Evolutionary conservation across 352 stramenopile genomes (phyloP).

Genomic region (Elongisporangium prolatum): DNA sequence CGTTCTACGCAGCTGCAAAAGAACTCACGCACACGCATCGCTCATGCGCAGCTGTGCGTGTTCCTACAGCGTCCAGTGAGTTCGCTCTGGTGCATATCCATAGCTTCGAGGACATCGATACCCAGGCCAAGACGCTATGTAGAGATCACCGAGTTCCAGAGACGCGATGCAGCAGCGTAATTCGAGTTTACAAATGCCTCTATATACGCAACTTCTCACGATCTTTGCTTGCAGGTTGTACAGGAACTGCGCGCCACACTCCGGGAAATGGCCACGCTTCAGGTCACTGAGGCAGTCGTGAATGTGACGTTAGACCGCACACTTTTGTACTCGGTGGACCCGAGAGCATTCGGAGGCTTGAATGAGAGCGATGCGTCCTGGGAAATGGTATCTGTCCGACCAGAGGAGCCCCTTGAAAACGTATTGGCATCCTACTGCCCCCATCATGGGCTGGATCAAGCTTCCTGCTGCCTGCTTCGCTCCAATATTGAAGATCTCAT

Average conservation of each 20-base stretch:
- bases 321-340: slow-evolving; percentile 22
- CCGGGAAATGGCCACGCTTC: slow-evolving; percentile 38
- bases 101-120: slow-evolving; percentile 11
- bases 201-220: no score
- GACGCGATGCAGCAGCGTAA: slow-evolving; percentile 16
- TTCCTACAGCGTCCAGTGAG: slow-evolving; percentile 1
- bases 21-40: neutral
- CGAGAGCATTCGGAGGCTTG: neutral
- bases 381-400: slow-evolving; percentile 21
- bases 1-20: neutral
- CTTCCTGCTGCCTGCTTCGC: slow-evolving; percentile 8
- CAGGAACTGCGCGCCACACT: slow-evolving; percentile 28
- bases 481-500: slow-evolving; percentile 24
- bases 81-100: slow-evolving; percentile 14
- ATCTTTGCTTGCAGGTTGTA: slow-evolving; percentile 5
- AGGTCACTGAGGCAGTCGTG: slow-evolving; percentile 38
- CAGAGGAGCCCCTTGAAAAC: slow-evolving; percentile 27
- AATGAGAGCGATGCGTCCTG: neutral
- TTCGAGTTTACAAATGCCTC: slow-evolving; percentile 2
- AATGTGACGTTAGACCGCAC: slow-evolving; percentile 58
- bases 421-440: slow-evolving; percentile 29
- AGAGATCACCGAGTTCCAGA: slow-evolving; percentile 4
- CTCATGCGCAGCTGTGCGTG: slow-evolving; percentile 5
- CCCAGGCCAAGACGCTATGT: slow-evolving; percentile 6
- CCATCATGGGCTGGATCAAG: slow-evolving; percentile 11